Evolutionary conservation across 768 basidiomycete genomes (phyloP).

Genomic region (Cystoderma amianthinum): DNA sequence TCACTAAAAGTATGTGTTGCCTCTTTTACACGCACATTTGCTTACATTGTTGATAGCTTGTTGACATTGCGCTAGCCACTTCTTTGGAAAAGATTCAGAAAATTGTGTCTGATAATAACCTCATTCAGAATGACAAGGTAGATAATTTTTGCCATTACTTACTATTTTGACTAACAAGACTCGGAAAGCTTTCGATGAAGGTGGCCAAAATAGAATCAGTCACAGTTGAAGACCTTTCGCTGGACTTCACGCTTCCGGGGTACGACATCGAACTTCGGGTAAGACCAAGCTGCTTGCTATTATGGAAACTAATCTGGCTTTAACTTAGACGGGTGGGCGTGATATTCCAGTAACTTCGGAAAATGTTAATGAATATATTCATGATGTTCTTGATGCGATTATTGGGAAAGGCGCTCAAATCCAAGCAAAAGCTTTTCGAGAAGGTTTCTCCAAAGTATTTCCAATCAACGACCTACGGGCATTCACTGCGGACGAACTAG

Average conservation of each 20-base stretch:
- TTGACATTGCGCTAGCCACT: slow-evolving; percentile 80
- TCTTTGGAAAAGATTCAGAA: slow-evolving; percentile 77
- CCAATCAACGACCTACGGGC: slow-evolving; percentile 85
- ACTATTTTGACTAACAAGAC: not conserved
- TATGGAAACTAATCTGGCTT: too few relatives aligned
- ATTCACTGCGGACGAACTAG: slow-evolving; percentile 93
- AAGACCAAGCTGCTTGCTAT: too few relatives aligned
- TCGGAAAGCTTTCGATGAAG: slow-evolving; percentile 43
- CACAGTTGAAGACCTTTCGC: slow-evolving; percentile 77
- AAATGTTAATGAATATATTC: slow-evolving; percentile 87
- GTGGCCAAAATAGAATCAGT: slow-evolving; percentile 53
- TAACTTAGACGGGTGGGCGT: slow-evolving; percentile 71
- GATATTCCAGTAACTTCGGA: slow-evolving; percentile 76
- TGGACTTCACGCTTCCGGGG: slow-evolving; percentile 97
- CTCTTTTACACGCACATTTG: not conserved
- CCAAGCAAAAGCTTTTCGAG: slow-evolving; percentile 88
- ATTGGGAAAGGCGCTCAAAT: slow-evolving; percentile 71
- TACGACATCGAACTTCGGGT: slow-evolving; percentile 91
- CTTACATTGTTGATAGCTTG: slow-evolving; percentile 41
- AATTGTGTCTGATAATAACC: slow-evolving; percentile 44
- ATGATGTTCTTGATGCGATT: slow-evolving; percentile 82
- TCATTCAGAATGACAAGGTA: slow-evolving; percentile 51
- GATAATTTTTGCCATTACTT: too few relatives aligned
- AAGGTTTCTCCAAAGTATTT: slow-evolving; percentile 96
- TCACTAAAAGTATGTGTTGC: slow-evolving; percentile 57